Evolutionary conservation across 768 basidiomycete genomes (phyloP).

Genomic region (Cystofilobasidium macerans): DNA sequence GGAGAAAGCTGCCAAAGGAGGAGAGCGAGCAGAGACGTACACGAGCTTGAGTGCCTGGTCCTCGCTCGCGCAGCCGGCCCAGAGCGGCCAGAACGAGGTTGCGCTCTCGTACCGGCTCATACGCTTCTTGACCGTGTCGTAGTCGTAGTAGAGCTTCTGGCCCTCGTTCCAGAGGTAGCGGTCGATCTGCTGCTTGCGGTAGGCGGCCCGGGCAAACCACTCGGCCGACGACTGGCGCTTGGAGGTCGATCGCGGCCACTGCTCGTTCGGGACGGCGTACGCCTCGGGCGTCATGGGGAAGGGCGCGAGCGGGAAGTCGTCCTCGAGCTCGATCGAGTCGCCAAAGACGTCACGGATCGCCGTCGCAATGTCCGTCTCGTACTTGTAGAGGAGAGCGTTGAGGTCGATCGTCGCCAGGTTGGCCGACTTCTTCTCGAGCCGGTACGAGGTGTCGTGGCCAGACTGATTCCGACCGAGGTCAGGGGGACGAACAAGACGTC

Average conservation of each 20-base stretch:
- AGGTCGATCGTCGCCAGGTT: conserved; percentile 94
- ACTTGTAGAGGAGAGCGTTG: conserved; percentile 92
- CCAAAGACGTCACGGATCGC: conserved; percentile 92
- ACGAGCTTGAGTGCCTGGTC: conserved; percentile 88
- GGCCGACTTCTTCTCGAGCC: conserved; percentile 94
- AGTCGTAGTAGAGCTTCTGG: conserved; percentile 88
- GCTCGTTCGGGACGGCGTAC: conserved; percentile 48
- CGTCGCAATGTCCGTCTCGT: conserved; percentile 96
- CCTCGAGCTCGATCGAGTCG: conserved; percentile 79
- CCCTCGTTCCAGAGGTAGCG: conserved; percentile 93
- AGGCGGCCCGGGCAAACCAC: conserved; percentile 85
- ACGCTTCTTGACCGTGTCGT: conserved; percentile 80
- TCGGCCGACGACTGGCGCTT: conserved; percentile 62
- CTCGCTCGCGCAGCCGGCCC: conserved; percentile 95
- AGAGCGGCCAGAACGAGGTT: conserved; percentile 91
- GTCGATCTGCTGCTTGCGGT: conserved; percentile 74
- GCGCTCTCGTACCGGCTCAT: conserved; percentile 93
- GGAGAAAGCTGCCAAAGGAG: background rate
- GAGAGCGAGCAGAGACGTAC: conserved; percentile 45
- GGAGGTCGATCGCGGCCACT: conserved; percentile 29
- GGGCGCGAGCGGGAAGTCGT: conserved; percentile 79
- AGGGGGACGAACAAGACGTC: background rate
- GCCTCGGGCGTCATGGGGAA: conserved; percentile 53
- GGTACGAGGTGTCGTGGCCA: conserved; percentile 75
- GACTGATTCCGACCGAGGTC: background rate